Evolutionary conservation across 352 stramenopile species (phyloP).

Genomic region (Phytopythium oedochilum): DNA sequence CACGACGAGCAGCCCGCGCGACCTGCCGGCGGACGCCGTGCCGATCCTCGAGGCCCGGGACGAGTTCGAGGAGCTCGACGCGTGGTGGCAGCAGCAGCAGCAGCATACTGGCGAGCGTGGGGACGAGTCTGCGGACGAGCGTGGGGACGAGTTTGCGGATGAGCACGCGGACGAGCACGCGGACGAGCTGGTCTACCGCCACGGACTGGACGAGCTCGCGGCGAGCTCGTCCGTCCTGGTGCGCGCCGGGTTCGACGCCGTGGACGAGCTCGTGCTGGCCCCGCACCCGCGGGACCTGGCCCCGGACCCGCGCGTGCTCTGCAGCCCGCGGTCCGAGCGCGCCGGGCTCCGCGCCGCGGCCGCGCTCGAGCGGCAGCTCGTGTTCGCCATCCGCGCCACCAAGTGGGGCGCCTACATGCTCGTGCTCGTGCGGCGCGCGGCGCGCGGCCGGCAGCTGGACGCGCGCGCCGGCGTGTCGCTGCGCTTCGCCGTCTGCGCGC

Average conservation of each 20-base stretch:
- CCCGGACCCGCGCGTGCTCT: conserved; percentile 38
- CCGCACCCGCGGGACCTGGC: conserved; percentile 31
- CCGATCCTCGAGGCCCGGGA: conserved; percentile 11
- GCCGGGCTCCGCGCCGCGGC: conserved; percentile 26
- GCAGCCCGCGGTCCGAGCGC: conserved; percentile 21
- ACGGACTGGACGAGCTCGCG: neutral
- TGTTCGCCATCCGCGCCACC: conserved; percentile 76
- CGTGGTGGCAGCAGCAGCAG: conserved; percentile 2
- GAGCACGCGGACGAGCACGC: too few species aligned
- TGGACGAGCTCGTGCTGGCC: conserved; percentile 27
- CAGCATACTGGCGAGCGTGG: too few species aligned
- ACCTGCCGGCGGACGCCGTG: neutral
- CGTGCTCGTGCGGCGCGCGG: conserved; percentile 36
- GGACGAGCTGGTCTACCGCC: conserved; percentile 8
- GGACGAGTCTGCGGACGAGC: too few species aligned
- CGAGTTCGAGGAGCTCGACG: conserved; percentile 9
- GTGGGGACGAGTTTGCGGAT: too few species aligned
- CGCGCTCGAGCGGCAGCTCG: conserved; percentile 35
- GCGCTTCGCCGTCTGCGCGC: conserved; percentile 58
- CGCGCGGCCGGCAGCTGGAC: conserved; percentile 17
- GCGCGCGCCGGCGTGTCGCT: conserved; percentile 38
- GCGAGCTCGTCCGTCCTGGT: conserved; percentile 3
- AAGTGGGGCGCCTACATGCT: conserved; percentile 82
- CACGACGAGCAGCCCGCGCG: neutral
- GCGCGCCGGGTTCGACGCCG: conserved; percentile 10